Conservation (phyloP, 805 yeast species). For the Vanderwaltozyma yarrowii region DNA sequence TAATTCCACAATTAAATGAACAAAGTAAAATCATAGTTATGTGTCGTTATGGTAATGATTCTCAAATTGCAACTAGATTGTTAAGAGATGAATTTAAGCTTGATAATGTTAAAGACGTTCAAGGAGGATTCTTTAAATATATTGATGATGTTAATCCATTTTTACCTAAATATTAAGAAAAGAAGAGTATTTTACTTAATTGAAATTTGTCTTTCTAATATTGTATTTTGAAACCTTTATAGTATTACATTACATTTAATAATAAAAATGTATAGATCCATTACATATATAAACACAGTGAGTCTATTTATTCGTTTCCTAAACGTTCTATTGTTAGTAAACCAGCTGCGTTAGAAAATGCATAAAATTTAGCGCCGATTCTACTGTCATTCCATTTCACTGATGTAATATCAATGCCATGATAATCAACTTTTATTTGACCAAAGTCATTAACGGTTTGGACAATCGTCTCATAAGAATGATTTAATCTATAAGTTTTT, state of each 20-base stretch:
- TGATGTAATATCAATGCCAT: slow-evolving; percentile 39
- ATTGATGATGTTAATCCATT: slow-evolving; percentile 45
- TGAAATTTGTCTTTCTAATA: not conserved
- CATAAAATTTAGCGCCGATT: slow-evolving; percentile 36
- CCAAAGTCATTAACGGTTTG: slow-evolving; percentile 20
- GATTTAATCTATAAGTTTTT: slow-evolving; percentile 34
- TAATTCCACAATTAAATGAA: slow-evolving; percentile 18
- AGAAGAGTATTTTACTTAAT: not conserved
- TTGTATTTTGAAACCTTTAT: not conserved
- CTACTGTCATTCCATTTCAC: slow-evolving; percentile 49
- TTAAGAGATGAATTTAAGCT: slow-evolving; percentile 43
- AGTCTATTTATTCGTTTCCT: slow-evolving; percentile 1
- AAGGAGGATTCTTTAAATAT: slow-evolving; percentile 73
- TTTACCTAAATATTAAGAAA: slow-evolving; percentile 51
- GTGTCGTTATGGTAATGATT: slow-evolving; percentile 88
- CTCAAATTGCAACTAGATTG: slow-evolving; percentile 60
- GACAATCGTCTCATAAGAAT: slow-evolving; percentile 29
- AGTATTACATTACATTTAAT: not conserved
- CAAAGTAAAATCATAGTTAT: slow-evolving; percentile 42
- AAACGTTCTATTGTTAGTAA: slow-evolving; percentile 22
- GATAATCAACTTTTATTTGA: slow-evolving; percentile 35
- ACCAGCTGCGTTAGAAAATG: slow-evolving; percentile 27
- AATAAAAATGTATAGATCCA: too few relatives aligned
- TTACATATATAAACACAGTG: too few relatives aligned
- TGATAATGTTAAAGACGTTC: slow-evolving; percentile 48